phyloP scores from a whole-genome alignment of 2,329 filamentous ascomycete genomes.

The Lanzia echinophila region DNA sequence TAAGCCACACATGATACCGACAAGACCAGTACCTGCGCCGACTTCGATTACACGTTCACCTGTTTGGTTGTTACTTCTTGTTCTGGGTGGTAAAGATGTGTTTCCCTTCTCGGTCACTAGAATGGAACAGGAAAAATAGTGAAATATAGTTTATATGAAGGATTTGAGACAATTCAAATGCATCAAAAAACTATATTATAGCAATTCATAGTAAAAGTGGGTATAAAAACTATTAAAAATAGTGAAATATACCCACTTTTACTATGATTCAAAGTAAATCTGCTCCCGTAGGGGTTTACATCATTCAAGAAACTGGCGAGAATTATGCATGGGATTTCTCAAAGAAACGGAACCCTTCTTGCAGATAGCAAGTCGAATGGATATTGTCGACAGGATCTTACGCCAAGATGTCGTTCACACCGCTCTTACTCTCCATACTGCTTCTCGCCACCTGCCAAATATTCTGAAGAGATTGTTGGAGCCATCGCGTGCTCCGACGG shows the following conservation, averaged over 20 bases:
- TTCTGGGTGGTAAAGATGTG: too few relatives aligned
- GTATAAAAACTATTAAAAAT: too few relatives aligned
- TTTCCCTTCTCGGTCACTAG: too few relatives aligned
- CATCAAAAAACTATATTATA: too few relatives aligned
- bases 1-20: constrained; percentile 43
- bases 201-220: too few relatives aligned
- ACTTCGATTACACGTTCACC: constrained; percentile 44
- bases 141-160: too few relatives aligned
- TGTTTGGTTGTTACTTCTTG: too few relatives aligned
- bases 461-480: background rate
- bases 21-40: constrained; percentile 57
- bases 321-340: background rate
- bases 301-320: background rate
- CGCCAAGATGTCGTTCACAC: background rate
- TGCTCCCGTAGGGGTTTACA: too few relatives aligned
- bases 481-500: background rate
- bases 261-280: too few relatives aligned
- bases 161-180: too few relatives aligned
- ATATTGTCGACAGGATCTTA: background rate
- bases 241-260: too few relatives aligned
- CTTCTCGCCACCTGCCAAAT: background rate
- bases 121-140: too few relatives aligned
- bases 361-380: background rate
- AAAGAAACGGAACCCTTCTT: background rate
- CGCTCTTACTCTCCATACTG: background rate